Base-by-base conservation (phyloP, 306 rosid species). In the Fagus sylvatica region DNA sequence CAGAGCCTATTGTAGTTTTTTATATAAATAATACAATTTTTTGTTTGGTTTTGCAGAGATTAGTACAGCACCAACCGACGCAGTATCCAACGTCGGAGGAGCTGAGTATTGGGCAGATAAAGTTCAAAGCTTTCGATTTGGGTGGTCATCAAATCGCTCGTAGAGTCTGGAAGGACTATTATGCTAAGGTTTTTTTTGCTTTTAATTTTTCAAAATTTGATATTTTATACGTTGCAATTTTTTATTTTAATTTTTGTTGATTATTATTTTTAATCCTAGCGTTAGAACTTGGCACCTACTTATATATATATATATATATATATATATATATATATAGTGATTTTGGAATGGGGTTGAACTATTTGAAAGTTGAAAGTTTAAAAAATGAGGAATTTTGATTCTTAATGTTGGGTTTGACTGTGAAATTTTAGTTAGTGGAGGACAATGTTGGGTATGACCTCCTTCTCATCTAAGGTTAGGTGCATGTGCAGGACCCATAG, bases 121-220 rank as follows among this genome's bases (percentile, higher is more conserved):
- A 88, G 74, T 92, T 92, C 88, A 92, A 90, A 73, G 97, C 97
- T 57, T 92, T 92, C 19, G 97, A 92, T 83, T 87, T 92, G 90
- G 97, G 97, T 43, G 97, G 97, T 3, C 97, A 90, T 79, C 93
- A 82, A 75, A 88, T 92, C 84, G 94, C 97, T 84, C 97, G 97
- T 49, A 84, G 97, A 82, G 97, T 92, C 76, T 92, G 97, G 97
- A 88, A 22, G 81, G 97, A 92, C 77, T 92, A 92, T 72, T 92
- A 92, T 17, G 85, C 97, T 41, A 74, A 90, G 97, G 97, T 92
- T 69, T 62, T 7, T 19, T 74, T 13, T 61, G 41, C 3, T 67
- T 1, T 57, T 32, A 5, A 34, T 32, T 41, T 9, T 46, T 51
- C 6, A 67, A 30, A 5, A 19, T 74, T 11, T 59, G 67, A 41